These are phyloP conservation scores for Schwanniomyces etchellsii DNA, from an alignment of 1,139 yeast genomes.

Conservation along the genomic window DNA sequence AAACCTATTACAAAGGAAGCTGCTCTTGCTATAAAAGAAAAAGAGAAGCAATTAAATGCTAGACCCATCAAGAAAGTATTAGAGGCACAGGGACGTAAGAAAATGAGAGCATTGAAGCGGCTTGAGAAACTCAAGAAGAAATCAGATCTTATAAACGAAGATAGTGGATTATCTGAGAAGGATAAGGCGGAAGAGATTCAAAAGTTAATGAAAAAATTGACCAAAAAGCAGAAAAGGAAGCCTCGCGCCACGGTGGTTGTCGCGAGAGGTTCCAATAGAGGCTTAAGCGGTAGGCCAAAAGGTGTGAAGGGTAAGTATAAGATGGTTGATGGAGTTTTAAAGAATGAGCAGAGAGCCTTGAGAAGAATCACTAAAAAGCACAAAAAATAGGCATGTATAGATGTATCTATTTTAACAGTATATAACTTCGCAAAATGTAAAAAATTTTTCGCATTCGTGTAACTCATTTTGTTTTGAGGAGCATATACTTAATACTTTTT, in stretches of 20 bases:
- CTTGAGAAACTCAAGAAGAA: slow-evolving; percentile 90
- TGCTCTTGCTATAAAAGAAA: slow-evolving; percentile 84
- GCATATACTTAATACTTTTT: too few species aligned
- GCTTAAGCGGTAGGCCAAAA: slow-evolving; percentile 90
- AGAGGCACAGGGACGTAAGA: slow-evolving; percentile 96
- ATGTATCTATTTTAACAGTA: background rate
- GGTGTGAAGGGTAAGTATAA: slow-evolving; percentile 96
- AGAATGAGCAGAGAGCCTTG: slow-evolving; percentile 94
- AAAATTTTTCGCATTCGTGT: background rate
- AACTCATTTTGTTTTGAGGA: too few species aligned
- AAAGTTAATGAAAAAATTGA: slow-evolving; percentile 74
- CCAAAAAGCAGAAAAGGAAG: slow-evolving; percentile 68
- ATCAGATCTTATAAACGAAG: slow-evolving; percentile 88
- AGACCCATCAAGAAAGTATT: slow-evolving; percentile 97
- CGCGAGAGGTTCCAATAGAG: slow-evolving; percentile 83
- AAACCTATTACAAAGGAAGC: slow-evolving; percentile 98
- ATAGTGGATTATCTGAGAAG: slow-evolving; percentile 77
- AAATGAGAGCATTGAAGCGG: slow-evolving; percentile 85
- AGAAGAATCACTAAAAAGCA: slow-evolving; percentile 84
- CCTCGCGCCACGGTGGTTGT: slow-evolving; percentile 87
- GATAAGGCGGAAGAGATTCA: slow-evolving; percentile 94
- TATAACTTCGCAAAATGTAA: background rate
- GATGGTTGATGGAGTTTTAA: slow-evolving; percentile 98
- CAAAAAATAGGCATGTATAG: slow-evolving; percentile 15
- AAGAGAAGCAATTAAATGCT: slow-evolving; percentile 85